Conservation (phyloP, 805 yeast species). For the Grigorovia transvaalensis region DNA sequence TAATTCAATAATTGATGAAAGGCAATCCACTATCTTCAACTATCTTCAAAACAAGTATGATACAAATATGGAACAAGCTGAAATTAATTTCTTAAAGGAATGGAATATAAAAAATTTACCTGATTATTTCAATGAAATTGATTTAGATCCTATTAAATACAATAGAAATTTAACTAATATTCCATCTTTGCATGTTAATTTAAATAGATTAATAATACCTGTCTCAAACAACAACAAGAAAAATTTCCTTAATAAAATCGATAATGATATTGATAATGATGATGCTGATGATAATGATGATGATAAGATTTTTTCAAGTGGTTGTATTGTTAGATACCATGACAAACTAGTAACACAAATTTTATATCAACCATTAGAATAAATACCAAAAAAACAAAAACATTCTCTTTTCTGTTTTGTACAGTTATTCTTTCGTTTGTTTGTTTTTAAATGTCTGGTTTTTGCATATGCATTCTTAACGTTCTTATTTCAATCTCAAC, state of each 20-base stretch:
- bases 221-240: not conserved
- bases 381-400: not conserved
- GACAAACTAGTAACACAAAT: not conserved
- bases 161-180: not conserved
- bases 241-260: too few species aligned
- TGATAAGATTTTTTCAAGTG: not conserved
- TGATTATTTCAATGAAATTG: not conserved
- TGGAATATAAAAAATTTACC: slow-evolving; percentile 22
- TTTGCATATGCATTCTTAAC: too few species aligned
- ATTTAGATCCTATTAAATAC: not conserved
- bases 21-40: slow-evolving; percentile 7
- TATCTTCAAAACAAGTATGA: slow-evolving; percentile 14
- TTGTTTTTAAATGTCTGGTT: too few species aligned
- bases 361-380: not conserved
- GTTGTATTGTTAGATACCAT: not conserved
- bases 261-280: not conserved
- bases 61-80: slow-evolving; percentile 21
- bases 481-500: too few species aligned
- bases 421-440: not conserved
- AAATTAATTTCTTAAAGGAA: slow-evolving; percentile 24
- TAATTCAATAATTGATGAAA: not conserved
- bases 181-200: not conserved
- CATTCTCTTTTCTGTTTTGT: not conserved
- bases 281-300: not conserved
- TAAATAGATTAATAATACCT: not conserved